phyloP scores from a whole-genome alignment of 1,139 yeast species.

The Sugiyamaella japonica region DNA sequence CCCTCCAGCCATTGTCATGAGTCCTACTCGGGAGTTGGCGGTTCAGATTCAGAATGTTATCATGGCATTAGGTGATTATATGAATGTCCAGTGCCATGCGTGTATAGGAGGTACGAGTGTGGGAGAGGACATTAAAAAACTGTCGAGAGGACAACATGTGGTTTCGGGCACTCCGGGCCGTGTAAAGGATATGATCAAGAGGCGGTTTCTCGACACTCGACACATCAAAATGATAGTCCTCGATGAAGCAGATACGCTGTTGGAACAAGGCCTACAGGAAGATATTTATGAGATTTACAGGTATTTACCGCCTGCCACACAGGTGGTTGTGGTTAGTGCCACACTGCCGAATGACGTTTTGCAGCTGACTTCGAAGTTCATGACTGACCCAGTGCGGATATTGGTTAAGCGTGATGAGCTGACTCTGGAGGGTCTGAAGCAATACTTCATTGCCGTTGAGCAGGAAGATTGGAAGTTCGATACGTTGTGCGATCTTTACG shows the following conservation, averaged over 20 bases:
- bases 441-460: constrained; percentile 81
- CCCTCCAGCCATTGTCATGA: constrained; percentile 63
- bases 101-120: constrained; percentile 91
- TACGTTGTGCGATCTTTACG: constrained; percentile 88
- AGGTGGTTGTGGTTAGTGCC: constrained; percentile 93
- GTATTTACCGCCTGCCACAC: constrained; percentile 74
- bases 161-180: constrained; percentile 98
- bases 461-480: constrained; percentile 96
- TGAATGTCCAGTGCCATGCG: constrained; percentile 80
- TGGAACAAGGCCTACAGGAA: constrained; percentile 88
- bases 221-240: constrained; percentile 77
- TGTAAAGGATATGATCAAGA: constrained; percentile 81
- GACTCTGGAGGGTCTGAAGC: constrained; percentile 86
- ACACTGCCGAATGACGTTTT: constrained; percentile 84
- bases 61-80: constrained; percentile 78
- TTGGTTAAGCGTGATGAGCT: constrained; percentile 88
- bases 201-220: constrained; percentile 67
- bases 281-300: constrained; percentile 89
- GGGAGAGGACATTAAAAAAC: constrained; percentile 72
- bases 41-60: constrained; percentile 85
- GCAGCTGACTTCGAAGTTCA: constrained; percentile 82
- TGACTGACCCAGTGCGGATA: constrained; percentile 87
- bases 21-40: constrained; percentile 97
- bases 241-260: constrained; percentile 93
- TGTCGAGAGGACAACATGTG: constrained; percentile 81